Percentiles rank a stretch among this genome's conserved stretches.
Conservation (phyloP, 179 eudicot genomes). For the Silene coronaria region DNA sequence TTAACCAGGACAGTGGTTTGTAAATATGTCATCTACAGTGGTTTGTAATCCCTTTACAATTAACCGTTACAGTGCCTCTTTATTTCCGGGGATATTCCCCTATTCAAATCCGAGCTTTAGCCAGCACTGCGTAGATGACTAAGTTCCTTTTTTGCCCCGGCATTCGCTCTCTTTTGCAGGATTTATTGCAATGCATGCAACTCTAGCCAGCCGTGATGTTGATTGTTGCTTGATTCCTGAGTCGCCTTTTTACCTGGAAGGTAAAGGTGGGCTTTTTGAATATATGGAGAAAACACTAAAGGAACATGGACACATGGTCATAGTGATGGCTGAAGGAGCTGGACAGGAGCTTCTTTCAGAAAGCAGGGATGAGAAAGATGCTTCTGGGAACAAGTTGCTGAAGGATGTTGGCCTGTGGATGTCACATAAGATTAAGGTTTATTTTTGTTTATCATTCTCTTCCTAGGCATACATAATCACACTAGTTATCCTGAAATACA, state of each 20-base stretch:
- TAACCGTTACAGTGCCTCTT: too few species aligned
- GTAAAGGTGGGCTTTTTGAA: constrained; percentile 45
- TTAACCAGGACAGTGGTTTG: too few species aligned
- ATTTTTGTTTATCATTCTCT: constrained; percentile 8
- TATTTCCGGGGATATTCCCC: not conserved
- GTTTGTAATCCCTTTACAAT: too few species aligned
- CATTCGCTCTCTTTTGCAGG: constrained; percentile 19
- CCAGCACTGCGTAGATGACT: not conserved
- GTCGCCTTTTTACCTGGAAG: constrained; percentile 51
- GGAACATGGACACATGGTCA: constrained; percentile 44
- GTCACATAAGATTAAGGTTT: constrained; percentile 48
- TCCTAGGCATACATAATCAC: not conserved
- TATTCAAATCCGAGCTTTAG: not conserved
- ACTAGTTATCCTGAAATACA: not conserved
- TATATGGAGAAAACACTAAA: constrained; percentile 41
- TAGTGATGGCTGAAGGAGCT: constrained; percentile 47
- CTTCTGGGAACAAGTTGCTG: constrained; percentile 48
- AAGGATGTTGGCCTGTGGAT: constrained; percentile 55
- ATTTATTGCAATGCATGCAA: constrained; percentile 44
- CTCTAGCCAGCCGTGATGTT: constrained; percentile 45
- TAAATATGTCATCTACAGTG: too few species aligned
- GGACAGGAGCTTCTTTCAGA: constrained; percentile 50
- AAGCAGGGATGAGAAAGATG: constrained; percentile 34
- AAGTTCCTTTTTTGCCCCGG: constrained; percentile 3
- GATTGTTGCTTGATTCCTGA: constrained; percentile 58